Evolutionary conservation across 129 eudicot species (phyloP), one percentile per base, ranked within the genome.

Genomic region (Dittrichia graveolens): DNA sequence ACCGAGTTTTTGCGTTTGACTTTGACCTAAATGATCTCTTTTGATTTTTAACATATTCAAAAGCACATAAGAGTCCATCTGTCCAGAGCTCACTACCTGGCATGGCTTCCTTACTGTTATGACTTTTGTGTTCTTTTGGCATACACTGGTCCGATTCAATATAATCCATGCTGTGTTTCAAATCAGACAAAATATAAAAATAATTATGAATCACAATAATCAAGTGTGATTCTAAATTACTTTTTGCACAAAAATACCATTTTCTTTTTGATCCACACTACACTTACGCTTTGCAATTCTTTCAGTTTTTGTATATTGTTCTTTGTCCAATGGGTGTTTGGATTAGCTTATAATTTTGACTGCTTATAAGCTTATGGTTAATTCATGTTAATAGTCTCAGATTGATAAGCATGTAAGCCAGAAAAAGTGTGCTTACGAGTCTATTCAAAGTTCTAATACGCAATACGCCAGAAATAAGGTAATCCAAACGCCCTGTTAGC

Each of bases 21-120:
- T 78, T 93, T 71, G 80, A 67, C 76, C 31, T 48, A 43, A 35
- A 24, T 44, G 86, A 38, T 64, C 73, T 89, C 57, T 67, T 79
- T 54, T 75, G 86, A 19, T 83, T 86, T 73, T 82, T 77, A 24
- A 92, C 90, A 76, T 81, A 87, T 75, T 92, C 98, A 75, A 92
- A 92, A 55, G 96, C 98, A 78, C 98, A 92, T 71, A 92, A 75
- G 53, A 92, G 98, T 63, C 98, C 98, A 81, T 89, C 88, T 3
- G 88, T 85, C 98, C 98, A 92, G 24, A 89, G 88, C 60, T 83
- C 92, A 61, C 71, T 83, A 38, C 83, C 86, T 19, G 82, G 74
- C 47, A 81, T 70, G 76, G 68, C 56, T 58, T 89, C 96, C 83
- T 84, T 89, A 66, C 42, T 75, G 76, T 42, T 18, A 43, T 69